Evolutionary conservation across 1,284 basidiomycete genomes (phyloP).

Genomic region (Leccinum pachyderme): DNA sequence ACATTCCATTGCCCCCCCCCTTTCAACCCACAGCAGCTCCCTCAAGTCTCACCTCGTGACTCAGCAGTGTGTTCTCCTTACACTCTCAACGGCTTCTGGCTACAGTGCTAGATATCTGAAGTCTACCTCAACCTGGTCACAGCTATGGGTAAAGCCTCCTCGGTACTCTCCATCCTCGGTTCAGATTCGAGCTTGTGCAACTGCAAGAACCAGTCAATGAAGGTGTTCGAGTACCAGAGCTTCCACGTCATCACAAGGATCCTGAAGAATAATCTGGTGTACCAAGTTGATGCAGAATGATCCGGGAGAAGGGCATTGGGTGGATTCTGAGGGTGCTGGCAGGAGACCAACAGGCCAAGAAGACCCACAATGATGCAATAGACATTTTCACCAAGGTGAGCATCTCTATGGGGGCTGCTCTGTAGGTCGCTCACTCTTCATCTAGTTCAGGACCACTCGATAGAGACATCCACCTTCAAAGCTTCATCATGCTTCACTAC

Average conservation of each 20-base stretch:
- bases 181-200: slow-evolving; percentile 91
- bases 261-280: too few relatives aligned
- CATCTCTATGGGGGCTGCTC: too few relatives aligned
- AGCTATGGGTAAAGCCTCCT: slow-evolving; percentile 86
- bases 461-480: too few relatives aligned
- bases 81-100: slow-evolving; percentile 91
- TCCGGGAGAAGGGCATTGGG: slow-evolving; percentile 95
- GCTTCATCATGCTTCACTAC: too few relatives aligned
- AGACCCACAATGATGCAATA: slow-evolving; percentile 60
- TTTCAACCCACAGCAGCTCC: too few relatives aligned
- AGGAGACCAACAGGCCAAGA: slow-evolving; percentile 68
- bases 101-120: slow-evolving; percentile 89
- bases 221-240: too few relatives aligned
- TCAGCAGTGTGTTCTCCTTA: too few relatives aligned
- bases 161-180: slow-evolving; percentile 84
- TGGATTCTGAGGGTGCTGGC: slow-evolving; percentile 92
- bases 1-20: too few relatives aligned
- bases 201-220: slow-evolving; percentile 92
- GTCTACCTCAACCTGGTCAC: slow-evolving; percentile 94
- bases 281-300: slow-evolving; percentile 64
- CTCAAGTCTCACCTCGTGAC: too few relatives aligned
- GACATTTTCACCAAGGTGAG: slow-evolving; percentile 35
- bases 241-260: too few relatives aligned
- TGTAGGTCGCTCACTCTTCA: too few relatives aligned
- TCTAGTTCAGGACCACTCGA: too few relatives aligned